These are phyloP conservation scores for Penicillium capsulatum DNA, from an alignment of 2,329 filamentous ascomycete genomes.

Conservation along the genomic window DNA sequence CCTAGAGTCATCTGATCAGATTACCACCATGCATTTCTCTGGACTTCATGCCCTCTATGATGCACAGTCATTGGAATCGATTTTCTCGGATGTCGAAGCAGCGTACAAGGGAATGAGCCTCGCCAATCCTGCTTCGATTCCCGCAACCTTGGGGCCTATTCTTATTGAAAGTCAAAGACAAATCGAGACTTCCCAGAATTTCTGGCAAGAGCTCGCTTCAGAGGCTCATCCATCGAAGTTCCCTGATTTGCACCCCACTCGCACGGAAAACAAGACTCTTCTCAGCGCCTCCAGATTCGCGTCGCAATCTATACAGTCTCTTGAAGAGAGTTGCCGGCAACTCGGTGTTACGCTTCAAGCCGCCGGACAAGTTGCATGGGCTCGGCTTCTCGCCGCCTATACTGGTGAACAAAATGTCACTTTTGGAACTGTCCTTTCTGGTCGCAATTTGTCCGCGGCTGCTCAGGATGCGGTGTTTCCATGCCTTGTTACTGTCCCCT, in stretches of 20 bases:
- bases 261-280: constrained; percentile 37
- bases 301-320: too few relatives aligned
- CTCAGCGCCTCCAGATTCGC: constrained; percentile 38
- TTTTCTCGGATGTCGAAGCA: constrained; percentile 58
- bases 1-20: constrained; percentile 38
- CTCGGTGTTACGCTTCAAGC: constrained; percentile 71
- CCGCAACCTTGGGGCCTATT: constrained; percentile 44
- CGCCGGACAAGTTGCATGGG: constrained; percentile 73
- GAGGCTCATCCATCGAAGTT: constrained; percentile 63
- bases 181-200: constrained; percentile 39
- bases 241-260: constrained; percentile 66
- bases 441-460: constrained; percentile 58
- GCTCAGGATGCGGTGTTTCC: constrained; percentile 64
- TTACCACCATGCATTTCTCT: constrained; percentile 45
- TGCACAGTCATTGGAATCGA: constrained; percentile 63
- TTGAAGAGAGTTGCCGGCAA: constrained; percentile 56
- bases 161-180: constrained; percentile 36
- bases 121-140: constrained; percentile 33
- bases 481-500: constrained; percentile 75
- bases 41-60: constrained; percentile 85
- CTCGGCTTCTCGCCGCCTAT: constrained; percentile 68
- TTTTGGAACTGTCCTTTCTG: constrained; percentile 78
- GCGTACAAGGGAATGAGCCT: constrained; percentile 34
- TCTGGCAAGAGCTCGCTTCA: constrained; percentile 60
- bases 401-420: constrained; percentile 68